phyloP scores from a whole-genome alignment of 108 stramenopile species.

The Chaetoceros muelleri region DNA sequence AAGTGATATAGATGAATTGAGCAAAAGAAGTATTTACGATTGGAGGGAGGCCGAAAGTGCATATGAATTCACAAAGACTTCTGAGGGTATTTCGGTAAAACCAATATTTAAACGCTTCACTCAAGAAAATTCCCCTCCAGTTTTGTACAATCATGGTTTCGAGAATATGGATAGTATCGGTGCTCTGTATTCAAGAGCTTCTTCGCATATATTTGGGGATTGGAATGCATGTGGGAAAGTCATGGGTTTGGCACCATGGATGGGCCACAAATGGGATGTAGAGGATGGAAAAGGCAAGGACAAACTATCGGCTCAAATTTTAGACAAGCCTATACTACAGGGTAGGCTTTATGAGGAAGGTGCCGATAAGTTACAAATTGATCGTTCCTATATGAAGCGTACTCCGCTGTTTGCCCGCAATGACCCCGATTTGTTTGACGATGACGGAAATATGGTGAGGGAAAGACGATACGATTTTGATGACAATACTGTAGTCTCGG shows the following conservation, averaged over 20 bases:
- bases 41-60: constrained; percentile 91
- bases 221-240: constrained; percentile 96
- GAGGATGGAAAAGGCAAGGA: constrained; percentile 7
- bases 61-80: constrained; percentile 60
- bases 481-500: constrained; percentile 32
- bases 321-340: constrained; percentile 29
- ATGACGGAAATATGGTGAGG: constrained; percentile 38
- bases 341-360: constrained; percentile 54
- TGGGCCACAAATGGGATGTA: constrained; percentile 45
- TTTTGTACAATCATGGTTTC: constrained; percentile 77
- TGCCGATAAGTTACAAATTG: constrained; percentile 33
- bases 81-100: constrained; percentile 15
- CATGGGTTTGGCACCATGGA: constrained; percentile 94
- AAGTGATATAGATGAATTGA: constrained; percentile 44
- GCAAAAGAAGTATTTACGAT: constrained; percentile 39
- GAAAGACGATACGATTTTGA: constrained; percentile 71
- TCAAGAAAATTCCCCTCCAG: constrained; percentile 68
- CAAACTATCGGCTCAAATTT: constrained; percentile 15
- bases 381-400: constrained; percentile 42
- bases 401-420: constrained; percentile 50
- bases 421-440: constrained; percentile 72
- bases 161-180: constrained; percentile 93
- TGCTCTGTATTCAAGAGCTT: constrained; percentile 88
- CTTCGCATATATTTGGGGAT: constrained; percentile 90
- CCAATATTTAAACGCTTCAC: constrained; percentile 90